Conservation (phyloP, 768 basidiomycete species). For the Rhodocollybia butyracea region DNA sequence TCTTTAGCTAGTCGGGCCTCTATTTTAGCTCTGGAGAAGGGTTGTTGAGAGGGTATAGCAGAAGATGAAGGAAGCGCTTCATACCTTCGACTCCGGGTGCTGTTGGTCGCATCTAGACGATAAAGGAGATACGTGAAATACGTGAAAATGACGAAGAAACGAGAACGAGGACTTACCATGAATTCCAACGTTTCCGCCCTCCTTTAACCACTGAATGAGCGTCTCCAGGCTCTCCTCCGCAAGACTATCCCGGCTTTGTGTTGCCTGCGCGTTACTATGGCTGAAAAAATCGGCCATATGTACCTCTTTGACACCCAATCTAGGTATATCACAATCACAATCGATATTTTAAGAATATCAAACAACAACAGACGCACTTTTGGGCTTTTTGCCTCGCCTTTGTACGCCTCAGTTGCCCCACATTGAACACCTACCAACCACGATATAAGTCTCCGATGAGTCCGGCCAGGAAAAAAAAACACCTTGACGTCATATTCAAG, state of each 20-base stretch:
- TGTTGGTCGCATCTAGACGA: slow-evolving; percentile 89
- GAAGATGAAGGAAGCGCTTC: slow-evolving; percentile 12
- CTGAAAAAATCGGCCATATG: slow-evolving; percentile 91
- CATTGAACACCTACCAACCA: slow-evolving; percentile 93
- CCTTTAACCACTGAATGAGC: slow-evolving; percentile 92
- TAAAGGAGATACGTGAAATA: neutral
- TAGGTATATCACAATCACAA: slow-evolving; percentile 19
- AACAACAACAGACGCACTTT: slow-evolving; percentile 40
- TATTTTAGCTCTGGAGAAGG: slow-evolving; percentile 65
- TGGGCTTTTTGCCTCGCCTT: slow-evolving; percentile 80
- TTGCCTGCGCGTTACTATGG: slow-evolving; percentile 78
- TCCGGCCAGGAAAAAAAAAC: neutral
- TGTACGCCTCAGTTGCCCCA: slow-evolving; percentile 88
- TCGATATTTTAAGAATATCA: neutral
- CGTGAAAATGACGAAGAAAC: neutral
- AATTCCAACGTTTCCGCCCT: slow-evolving; percentile 95
- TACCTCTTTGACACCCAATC: slow-evolving; percentile 84
- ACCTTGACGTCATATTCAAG: slow-evolving; percentile 96
- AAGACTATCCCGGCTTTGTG: slow-evolving; percentile 71
- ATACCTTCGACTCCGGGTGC: slow-evolving; percentile 71
- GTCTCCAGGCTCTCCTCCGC: slow-evolving; percentile 92
- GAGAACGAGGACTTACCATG: slow-evolving; percentile 60
- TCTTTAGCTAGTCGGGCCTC: slow-evolving; percentile 82
- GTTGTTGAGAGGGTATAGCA: neutral
- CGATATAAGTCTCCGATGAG: slow-evolving; percentile 1